Percentiles rank a stretch among this genome's conserved stretches.
phyloP scores from a whole-genome alignment of 2,329 filamentous ascomycete genomes.

The Thielaviopsis punctulata region DNA sequence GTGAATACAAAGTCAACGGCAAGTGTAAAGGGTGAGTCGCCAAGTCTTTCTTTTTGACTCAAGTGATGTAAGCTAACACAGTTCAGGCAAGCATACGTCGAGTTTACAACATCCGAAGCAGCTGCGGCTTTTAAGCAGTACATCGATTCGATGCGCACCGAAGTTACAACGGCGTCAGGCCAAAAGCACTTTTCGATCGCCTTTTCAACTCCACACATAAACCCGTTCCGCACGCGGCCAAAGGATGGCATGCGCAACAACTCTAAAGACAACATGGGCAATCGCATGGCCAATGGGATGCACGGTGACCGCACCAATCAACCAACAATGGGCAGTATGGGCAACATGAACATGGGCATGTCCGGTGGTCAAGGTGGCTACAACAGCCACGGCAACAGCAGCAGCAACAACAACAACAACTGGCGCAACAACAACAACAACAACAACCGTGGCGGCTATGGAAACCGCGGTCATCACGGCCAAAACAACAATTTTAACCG shows the following conservation, averaged over 20 bases:
- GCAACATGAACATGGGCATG: conserved; percentile 23
- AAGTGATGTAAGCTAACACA: neutral
- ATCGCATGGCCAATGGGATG: conserved; percentile 45
- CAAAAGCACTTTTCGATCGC: conserved; percentile 57
- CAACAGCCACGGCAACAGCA: conserved; percentile 28
- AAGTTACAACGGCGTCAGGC: conserved; percentile 32
- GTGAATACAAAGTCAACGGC: conserved; percentile 96
- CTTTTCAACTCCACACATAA: conserved; percentile 60
- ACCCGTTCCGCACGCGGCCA: conserved; percentile 80
- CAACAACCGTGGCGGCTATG: conserved; percentile 29
- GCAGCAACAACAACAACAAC: conserved; percentile 34
- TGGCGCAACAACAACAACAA: conserved; percentile 25
- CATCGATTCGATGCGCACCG: conserved; percentile 44
- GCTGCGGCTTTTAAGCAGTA: conserved; percentile 71
- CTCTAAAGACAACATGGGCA: conserved; percentile 14
- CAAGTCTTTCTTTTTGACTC: neutral
- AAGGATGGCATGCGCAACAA: conserved; percentile 47
- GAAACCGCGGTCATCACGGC: conserved; percentile 17
- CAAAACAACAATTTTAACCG: conserved; percentile 5
- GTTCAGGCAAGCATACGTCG: conserved; percentile 57
- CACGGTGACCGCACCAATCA: conserved; percentile 28
- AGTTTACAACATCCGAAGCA: conserved; percentile 69
- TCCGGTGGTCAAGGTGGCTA: conserved; percentile 22
- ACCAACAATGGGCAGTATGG: conserved; percentile 23
- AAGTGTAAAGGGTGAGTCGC: conserved; percentile 82